Base-by-base conservation (phyloP, 1,284 basidiomycete species). In the Sporisorium reilianum region DNA sequence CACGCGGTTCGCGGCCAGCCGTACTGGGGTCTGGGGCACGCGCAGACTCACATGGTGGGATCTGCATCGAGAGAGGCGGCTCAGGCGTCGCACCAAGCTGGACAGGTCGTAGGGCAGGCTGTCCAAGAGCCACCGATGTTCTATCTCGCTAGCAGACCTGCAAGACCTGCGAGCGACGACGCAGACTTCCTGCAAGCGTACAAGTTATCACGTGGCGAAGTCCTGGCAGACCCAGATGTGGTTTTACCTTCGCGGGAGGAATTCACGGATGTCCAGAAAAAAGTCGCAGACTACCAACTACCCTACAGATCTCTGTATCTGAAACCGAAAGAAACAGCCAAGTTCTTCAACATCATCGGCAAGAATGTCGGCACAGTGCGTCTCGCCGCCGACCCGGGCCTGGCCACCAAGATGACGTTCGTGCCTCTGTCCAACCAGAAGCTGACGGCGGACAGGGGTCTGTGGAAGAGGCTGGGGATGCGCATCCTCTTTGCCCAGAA, bases 401-500 rank as follows among this genome's bases (percentile, higher is more conserved):
- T 57, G 2, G 46, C 46, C 9, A 28, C 20, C 2, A 14, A 10
- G 4, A 11, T 61, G 34, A 48, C 52, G 1, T 23, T 32, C 1
- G 8, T 16, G 2, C 28, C 18, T 25, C 26, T 56, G 11, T 63
- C 61, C 6, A 32, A 34, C 18, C 32, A 36, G 20, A 8, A 8
- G 5, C 26, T 63, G 2, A 1, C 18, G 1, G 48, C 28, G 1
- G 7, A 20, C 5, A 36, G 18, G 28, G 8, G 5, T 1, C 18
- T 36, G 18, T 57, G 49, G 61, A 26, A 41, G 18, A 45, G 34
- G 8, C 3, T 57, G 41, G 49, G 42, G 0, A 5, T 56, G 26
- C 54, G 55, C 12, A 16, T 57, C 12, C 7, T 57, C 8, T 57
- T 64, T 30, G 54, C 49, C 22, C 30, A 56, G n/a, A 23, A 23